Evolutionary conservation across 2,329 filamentous ascomycete species (phyloP), one percentile per base, ranked within the genome.

Genomic region (Cercospora brassicicola): DNA sequence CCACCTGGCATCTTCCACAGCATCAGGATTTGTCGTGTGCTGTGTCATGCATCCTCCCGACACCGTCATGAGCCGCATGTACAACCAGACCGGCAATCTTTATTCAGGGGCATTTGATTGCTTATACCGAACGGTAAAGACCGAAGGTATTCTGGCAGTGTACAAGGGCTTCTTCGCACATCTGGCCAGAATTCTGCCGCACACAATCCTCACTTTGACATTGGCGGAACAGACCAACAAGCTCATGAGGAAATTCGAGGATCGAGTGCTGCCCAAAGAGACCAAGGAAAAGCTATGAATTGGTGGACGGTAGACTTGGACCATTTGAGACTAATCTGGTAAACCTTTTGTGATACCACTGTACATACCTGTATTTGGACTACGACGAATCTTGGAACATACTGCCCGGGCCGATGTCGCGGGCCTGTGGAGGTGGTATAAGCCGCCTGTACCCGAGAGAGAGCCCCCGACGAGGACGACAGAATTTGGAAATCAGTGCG

Each of bases 151-250:
- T 62, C 82, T 98, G 57, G 95, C 95, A 69, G 92, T 99, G 67
- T 99, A 99, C 85, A 99, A 99, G 84, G 95, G 95, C 67, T 97
- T 96, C 84, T 88, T 97, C 77, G 95, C 95, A 15, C 95, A 99
- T 82, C 83, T 99, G 73, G 93, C 95, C 33, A 86, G 95, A 75
- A 98, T 99, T 76, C 82, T 99, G 76, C 95, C 95, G 56, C 95
- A 99, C 80, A 99, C 95, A 45, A 86, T 88, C 79, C 70, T 73
- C 55, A 99, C 94, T 0, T 86, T 99, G 73, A 95, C 90, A 71
- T 84, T 99, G 77, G 95, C 95, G 2, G 95, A 99, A 82, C 95
- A 99, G 83, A 98, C 95, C 9, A 97, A 96, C 81, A 97, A 96
- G 84, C 81, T 96, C 63, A 89, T 99, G 83, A 87, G 91, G 72